A percentile compares a stretch with the other conserved stretches of the same genome.
phyloP scores from a whole-genome alignment of 176 grass and related monocot genomes.

The Oryza australiensis region DNA sequence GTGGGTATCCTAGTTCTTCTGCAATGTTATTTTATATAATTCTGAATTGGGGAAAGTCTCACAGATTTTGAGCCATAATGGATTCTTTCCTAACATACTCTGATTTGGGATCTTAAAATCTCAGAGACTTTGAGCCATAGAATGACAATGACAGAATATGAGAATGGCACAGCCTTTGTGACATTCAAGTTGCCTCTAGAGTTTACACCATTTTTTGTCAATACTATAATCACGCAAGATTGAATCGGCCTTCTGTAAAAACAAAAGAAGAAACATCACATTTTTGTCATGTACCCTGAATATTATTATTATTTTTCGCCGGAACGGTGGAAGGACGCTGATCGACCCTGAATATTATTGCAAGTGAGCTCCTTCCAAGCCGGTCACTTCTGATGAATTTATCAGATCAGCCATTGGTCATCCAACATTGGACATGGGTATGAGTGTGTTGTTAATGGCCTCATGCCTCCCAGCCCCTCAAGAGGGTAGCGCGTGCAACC shows the following conservation, averaged over 20 bases:
- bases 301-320: too few relatives aligned
- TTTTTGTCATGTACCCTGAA: not conserved
- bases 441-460: not conserved
- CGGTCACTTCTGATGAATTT: slow-evolving; percentile 20
- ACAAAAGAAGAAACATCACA: not conserved
- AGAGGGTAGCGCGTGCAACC: slow-evolving; percentile 83
- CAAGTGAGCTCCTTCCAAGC: slow-evolving; percentile 16
- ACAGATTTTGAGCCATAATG: too few relatives aligned
- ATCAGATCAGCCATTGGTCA: slow-evolving; percentile 15
- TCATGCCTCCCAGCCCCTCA: slow-evolving; percentile 96
- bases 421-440: slow-evolving; percentile 27
- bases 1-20: too few relatives aligned
- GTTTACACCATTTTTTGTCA: not conserved
- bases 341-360: slow-evolving; percentile 24
- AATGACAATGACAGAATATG: not conserved
- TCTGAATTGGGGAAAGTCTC: too few relatives aligned
- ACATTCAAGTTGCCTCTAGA: not conserved
- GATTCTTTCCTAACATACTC: not conserved
- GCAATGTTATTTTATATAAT: too few relatives aligned
- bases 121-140: not conserved
- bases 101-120: not conserved
- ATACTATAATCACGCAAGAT: not conserved
- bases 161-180: not conserved
- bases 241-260: slow-evolving; percentile 12
- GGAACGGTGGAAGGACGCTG: too few relatives aligned